A percentile compares a stretch with the other conserved stretches of the same genome.
Conservation (phyloP, 2,329 filamentous ascomycete species). For the Colletotrichum karsti region DNA sequence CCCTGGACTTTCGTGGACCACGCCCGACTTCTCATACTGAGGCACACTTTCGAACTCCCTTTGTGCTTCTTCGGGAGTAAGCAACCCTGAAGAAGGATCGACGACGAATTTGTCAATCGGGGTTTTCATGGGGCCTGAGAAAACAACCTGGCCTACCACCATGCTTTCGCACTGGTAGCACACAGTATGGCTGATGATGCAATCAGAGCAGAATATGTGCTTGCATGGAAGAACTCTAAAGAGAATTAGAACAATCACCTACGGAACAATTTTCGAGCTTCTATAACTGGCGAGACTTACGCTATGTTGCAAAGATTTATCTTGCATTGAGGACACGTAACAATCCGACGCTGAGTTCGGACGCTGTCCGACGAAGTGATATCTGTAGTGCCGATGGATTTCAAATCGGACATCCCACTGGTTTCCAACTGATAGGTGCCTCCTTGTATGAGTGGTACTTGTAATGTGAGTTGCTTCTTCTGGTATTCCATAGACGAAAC, state of each 20-base stretch:
- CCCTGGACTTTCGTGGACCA: not conserved
- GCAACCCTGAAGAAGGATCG: not conserved
- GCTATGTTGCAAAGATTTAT: not conserved
- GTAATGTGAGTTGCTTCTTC: not conserved
- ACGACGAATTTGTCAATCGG: not conserved
- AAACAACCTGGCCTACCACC: not conserved
- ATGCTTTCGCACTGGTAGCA: not conserved
- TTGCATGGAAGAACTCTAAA: not conserved
- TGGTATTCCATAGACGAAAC: not conserved
- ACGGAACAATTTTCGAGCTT: not conserved
- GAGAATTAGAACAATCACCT: not conserved
- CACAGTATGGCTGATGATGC: not conserved
- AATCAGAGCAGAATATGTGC: constrained; percentile 1
- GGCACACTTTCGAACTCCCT: not conserved
- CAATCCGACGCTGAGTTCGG: not conserved
- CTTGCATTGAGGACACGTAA: not conserved
- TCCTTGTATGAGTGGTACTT: not conserved
- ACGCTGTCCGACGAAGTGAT: not conserved
- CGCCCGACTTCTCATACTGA: not conserved
- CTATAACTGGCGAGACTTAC: not conserved
- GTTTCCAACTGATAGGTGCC: no score
- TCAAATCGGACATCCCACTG: not conserved
- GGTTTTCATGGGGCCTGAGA: not conserved
- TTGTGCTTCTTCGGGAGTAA: not conserved
- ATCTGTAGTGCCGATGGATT: not conserved